Percentiles rank a stretch among this genome's conserved stretches.
phyloP scores from a whole-genome alignment of 2,329 filamentous ascomycete genomes.

The Colletotrichum sojae region DNA sequence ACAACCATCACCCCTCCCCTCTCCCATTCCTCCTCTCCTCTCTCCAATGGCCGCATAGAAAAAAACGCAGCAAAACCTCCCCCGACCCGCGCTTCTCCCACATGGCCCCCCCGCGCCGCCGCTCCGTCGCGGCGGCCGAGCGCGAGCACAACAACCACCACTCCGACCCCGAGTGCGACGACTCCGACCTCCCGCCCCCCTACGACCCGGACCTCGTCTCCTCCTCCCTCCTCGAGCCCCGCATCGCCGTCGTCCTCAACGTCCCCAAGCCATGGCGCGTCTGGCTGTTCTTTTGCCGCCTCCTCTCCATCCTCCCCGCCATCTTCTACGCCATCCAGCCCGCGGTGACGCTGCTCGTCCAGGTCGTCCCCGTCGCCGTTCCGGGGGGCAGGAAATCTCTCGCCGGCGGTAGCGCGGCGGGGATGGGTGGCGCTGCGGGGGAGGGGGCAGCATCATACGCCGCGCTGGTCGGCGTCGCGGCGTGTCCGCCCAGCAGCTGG shows the following conservation, averaged over 20 bases:
- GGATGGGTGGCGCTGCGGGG: conserved; percentile 47
- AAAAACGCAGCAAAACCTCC: conserved; percentile 29
- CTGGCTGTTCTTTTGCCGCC: conserved; percentile 80
- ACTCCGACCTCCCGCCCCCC: conserved; percentile 10
- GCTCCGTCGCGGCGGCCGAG: conserved; percentile 5
- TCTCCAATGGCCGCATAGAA: conserved; percentile 33
- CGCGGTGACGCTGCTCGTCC: conserved; percentile 76
- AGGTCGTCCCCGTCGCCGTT: conserved; percentile 64
- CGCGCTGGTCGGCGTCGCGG: conserved; percentile 50
- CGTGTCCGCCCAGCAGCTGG: conserved; percentile 35
- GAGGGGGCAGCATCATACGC: conserved; percentile 55
- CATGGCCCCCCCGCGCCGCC: conserved; percentile 16
- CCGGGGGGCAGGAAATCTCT: conserved; percentile 42
- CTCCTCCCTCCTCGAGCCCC: conserved; percentile 75
- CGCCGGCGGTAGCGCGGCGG: no score
- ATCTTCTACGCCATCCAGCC: conserved; percentile 80
- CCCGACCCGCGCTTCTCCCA: conserved; percentile 21
- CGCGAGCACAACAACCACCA: neutral
- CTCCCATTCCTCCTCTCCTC: conserved; percentile 6
- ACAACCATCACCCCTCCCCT: neutral
- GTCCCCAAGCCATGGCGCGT: conserved; percentile 81
- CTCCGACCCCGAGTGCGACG: neutral
- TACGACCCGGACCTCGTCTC: conserved; percentile 37
- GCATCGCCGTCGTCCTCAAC: conserved; percentile 83
- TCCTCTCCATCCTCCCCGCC: conserved; percentile 78